Conservation (phyloP, 208 protist species). For the Trypanosoma mega region DNA sequence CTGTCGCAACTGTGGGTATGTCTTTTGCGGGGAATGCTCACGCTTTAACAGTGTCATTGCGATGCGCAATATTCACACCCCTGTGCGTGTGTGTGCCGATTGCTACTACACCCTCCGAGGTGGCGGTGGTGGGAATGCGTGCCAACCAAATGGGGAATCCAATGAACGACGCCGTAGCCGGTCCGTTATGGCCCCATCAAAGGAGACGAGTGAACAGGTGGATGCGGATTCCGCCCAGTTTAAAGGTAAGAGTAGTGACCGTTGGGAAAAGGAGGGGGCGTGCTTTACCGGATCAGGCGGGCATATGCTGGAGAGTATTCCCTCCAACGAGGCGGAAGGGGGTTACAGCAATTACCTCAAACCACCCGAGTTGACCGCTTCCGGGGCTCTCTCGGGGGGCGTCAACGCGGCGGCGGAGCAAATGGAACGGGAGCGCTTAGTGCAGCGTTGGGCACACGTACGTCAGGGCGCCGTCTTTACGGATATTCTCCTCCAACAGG, state of each 20-base stretch:
- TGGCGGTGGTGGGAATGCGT: too few relatives aligned
- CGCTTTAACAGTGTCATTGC: slow-evolving; percentile 48
- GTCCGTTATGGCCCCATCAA: too few relatives aligned
- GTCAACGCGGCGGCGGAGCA: slow-evolving; percentile 18
- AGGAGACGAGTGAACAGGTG: too few relatives aligned
- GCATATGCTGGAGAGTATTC: neutral
- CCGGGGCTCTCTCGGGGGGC: neutral
- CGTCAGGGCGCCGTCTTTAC: slow-evolving; percentile 59
- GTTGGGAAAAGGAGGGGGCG: neutral
- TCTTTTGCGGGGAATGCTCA: slow-evolving; percentile 91
- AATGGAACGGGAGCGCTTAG: slow-evolving; percentile 50
- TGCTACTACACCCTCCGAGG: slow-evolving; percentile 54
- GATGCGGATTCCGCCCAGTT: too few relatives aligned
- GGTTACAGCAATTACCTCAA: neutral
- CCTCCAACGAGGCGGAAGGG: neutral
- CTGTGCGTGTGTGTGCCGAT: slow-evolving; percentile 69
- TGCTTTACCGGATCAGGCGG: neutral
- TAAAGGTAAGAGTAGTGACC: neutral
- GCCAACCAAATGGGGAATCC: too few relatives aligned
- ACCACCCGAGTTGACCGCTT: neutral
- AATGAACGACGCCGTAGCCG: neutral
- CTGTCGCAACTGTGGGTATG: slow-evolving; percentile 92
- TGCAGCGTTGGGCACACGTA: slow-evolving; percentile 56
- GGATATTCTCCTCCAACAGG: slow-evolving; percentile 79
- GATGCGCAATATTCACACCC: slow-evolving; percentile 39